Base-by-base conservation (phyloP, 192 early-diverging fungal species). In the Coemansia sp. region DNA sequence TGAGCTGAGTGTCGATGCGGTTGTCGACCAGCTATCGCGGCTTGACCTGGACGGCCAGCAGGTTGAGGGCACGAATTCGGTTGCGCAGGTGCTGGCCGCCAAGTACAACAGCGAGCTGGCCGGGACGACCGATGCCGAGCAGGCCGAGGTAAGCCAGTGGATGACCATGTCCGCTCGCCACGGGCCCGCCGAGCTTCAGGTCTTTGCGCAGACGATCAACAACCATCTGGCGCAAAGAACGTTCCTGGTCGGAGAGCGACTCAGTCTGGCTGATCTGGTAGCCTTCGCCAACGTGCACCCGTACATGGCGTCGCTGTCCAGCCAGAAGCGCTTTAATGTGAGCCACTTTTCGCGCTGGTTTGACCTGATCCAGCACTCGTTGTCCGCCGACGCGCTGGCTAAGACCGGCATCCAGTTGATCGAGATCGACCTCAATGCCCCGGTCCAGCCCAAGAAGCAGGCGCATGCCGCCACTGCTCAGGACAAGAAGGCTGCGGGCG, bases 331-430 rank as follows among this genome's bases (percentile, higher is more conserved):
- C 45, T 78, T 84, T 57, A 80, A 62, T 42, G 65, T 75, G 32
- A 67, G 73, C 59, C 74, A 86, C 66, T 75, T 89, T 31, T 79
- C 82, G 36, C 79, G 89, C 28, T 91, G 88, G 85, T 87, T 88
- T 50, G 87, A 89, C 75, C 67, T 91, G 45, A 75, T 91, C 49
- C 89, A 91, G 70, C 76, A 91, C 52, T 69, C 81, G 10, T 64
- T 83, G 39, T 65, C 81, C 30, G 50, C 60, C 2, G 62, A 53
- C 14, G 57, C 70, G 11, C 58, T 71, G 25, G 55, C 58, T 14
- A 67, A 74, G 65, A 72, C 68, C n/a, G 73, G 79, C 3, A 62
- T 86, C 25, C 41, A 47, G 50, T 22, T 54, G 23, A 50, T 86
- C 1, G 66, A 64, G 2, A 84, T 86, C 55, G 78, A 83, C 57